A percentile compares a stretch with the other conserved stretches of the same genome.
These are phyloP conservation scores for Bipolaris oryzae DNA, from an alignment of 2,329 filamentous ascomycete species.

Conservation along the genomic window DNA sequence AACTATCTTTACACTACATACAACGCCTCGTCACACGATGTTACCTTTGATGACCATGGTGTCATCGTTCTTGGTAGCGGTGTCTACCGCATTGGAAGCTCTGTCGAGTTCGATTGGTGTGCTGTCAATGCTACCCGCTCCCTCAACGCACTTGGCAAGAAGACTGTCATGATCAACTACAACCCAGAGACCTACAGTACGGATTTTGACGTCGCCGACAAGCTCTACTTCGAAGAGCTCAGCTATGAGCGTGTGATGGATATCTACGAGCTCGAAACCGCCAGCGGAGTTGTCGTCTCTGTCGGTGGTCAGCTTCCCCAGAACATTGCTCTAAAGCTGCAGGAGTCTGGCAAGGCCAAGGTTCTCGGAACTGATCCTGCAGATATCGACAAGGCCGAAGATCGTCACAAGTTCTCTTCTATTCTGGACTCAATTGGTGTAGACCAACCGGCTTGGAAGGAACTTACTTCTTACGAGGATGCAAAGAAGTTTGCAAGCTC, in stretches of 20 bases:
- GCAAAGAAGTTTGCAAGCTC: conserved; percentile 84
- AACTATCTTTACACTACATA: conserved; percentile 83
- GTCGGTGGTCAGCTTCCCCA: conserved; percentile 96
- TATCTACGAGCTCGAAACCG: conserved; percentile 90
- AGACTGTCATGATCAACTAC: conserved; percentile 94
- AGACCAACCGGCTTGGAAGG: conserved; percentile 97
- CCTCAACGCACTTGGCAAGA: conserved; percentile 84
- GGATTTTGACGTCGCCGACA: conserved; percentile 88
- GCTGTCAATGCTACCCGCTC: conserved; percentile 88
- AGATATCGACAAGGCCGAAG: conserved; percentile 97
- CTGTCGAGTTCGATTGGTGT: conserved; percentile 99
- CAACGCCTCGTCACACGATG: conserved; percentile 92
- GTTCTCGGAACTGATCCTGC: conserved; percentile 90
- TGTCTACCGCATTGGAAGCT: conserved; percentile 96
- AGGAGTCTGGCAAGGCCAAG: conserved; percentile 87
- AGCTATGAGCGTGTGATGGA: conserved; percentile 99
- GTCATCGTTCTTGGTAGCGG: conserved; percentile 88
- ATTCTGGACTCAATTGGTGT: conserved; percentile 96
- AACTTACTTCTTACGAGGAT: conserved; percentile 85
- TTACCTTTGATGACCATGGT: conserved; percentile 91
- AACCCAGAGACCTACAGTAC: conserved; percentile 55
- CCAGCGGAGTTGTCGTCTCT: conserved; percentile 88
- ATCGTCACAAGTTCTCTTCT: conserved; percentile 97
- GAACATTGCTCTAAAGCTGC: conserved; percentile 93
- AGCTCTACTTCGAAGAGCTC: conserved; percentile 94